Percentiles rank a stretch among this genome's conserved stretches.
phyloP scores from a whole-genome alignment of 1,284 basidiomycete species.

The Singerocomus inundabilis region DNA sequence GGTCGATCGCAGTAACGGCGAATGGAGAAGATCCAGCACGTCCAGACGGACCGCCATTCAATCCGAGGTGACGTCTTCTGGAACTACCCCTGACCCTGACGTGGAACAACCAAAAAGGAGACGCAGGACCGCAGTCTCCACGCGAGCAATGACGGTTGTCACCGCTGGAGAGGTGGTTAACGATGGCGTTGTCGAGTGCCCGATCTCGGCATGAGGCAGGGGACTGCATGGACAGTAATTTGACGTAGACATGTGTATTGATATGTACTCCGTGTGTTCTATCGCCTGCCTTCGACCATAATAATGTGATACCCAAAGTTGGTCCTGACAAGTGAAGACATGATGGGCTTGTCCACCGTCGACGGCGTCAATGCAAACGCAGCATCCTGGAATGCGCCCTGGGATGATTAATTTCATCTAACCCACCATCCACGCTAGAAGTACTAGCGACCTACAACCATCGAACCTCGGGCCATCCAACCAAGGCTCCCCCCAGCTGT shows the following conservation, averaged over 20 bases:
- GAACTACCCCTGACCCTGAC: slow-evolving; percentile 64
- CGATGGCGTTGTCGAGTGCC: slow-evolving; percentile 32
- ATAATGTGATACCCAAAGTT: slow-evolving; percentile 85
- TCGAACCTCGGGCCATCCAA: slow-evolving; percentile 81
- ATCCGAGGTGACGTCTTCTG: slow-evolving; percentile 43
- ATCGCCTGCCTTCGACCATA: slow-evolving; percentile 81
- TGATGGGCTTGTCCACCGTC: slow-evolving; percentile 69
- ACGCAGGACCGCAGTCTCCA: slow-evolving; percentile 34
- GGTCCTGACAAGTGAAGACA: slow-evolving; percentile 75
- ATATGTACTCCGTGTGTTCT: slow-evolving; percentile 28
- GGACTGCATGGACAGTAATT: background rate
- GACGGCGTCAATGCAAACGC: slow-evolving; percentile 78
- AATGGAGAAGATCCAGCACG: slow-evolving; percentile 33
- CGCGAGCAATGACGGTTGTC: slow-evolving; percentile 36
- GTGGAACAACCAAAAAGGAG: slow-evolving; percentile 49
- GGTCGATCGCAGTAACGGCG: slow-evolving; percentile 30
- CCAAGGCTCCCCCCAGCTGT: slow-evolving; percentile 79
- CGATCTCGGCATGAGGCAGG: slow-evolving; percentile 21
- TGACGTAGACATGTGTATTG: slow-evolving; percentile 21
- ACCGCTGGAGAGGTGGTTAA: slow-evolving; percentile 39
- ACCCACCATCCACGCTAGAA: background rate
- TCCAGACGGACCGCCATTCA: slow-evolving; percentile 39
- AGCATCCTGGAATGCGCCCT: slow-evolving; percentile 79
- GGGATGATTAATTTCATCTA: background rate
- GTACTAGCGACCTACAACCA: slow-evolving; percentile 51